Conservation (phyloP, 1,139 yeast genomes). For the Spencermartinsiella ligniputridi region DNA sequence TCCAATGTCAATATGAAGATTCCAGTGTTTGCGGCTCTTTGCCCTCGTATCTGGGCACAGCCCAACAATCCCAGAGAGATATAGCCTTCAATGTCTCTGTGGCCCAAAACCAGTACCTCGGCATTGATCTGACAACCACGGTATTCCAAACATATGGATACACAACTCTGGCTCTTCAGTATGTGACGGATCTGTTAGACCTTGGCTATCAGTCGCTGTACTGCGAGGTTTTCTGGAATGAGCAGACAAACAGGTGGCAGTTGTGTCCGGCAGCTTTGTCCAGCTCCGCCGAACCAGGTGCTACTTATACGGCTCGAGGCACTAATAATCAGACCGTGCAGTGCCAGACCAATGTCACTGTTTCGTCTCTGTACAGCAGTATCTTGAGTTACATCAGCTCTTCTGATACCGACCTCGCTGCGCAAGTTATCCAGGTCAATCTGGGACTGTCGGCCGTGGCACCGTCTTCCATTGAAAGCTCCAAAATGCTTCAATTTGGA, state of each 20-base stretch:
- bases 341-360: conserved; percentile 46
- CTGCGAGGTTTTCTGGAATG: conserved; percentile 67
- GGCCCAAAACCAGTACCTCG: conserved; percentile 53
- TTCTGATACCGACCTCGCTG: not conserved
- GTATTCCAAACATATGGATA: conserved; percentile 54
- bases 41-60: conserved; percentile 31
- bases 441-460: not conserved
- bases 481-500: not conserved
- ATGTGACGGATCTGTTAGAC: conserved; percentile 40
- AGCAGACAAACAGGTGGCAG: conserved; percentile 51
- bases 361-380: conserved; percentile 37
- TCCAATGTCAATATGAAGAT: not conserved
- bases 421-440: not conserved
- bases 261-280: conserved; percentile 50
- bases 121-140: conserved; percentile 50
- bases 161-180: conserved; percentile 38
- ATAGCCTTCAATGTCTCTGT: conserved; percentile 51
- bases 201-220: conserved; percentile 51
- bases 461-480: conserved; percentile 1
- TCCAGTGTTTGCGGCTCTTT: conserved; percentile 16
- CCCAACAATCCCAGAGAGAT: conserved; percentile 66
- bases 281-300: not conserved
- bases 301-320: conserved; percentile 4
- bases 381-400: conserved; percentile 39
- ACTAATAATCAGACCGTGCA: conserved; percentile 9